Base-by-base conservation (phyloP, 2,329 filamentous ascomycete genomes). In the Penicillium sp. region DNA sequence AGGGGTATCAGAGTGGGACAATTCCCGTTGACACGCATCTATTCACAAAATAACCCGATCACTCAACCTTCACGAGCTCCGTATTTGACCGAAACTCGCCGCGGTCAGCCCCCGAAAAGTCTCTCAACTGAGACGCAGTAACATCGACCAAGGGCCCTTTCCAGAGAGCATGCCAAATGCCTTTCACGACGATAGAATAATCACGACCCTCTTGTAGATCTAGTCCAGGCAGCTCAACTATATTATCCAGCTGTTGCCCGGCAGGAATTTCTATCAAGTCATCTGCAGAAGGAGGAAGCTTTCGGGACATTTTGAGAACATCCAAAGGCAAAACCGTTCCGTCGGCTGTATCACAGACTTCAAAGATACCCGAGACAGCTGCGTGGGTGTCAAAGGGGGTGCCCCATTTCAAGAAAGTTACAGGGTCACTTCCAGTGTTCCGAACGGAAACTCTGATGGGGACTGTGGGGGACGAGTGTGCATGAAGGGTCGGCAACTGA, bases 131-230 rank as follows among this genome's bases (percentile, higher is more conserved):
- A n/a, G 62, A 57, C 41, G 41, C 43, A 20, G 69, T 68, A 22
- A 75, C 67, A 25, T 70, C 65, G 0, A 64, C 52, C 47, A 66
- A 43, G 10, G 60, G 47, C 11, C 58, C 59, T 11, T 68, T 61
- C 75, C 76, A 77, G 6, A 77, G 55, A 4, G 69, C 69, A 63
- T 75, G 73, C 76, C 75, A 78, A 35, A 62, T 66, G 1, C 77
- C 76, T 17, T 67, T 69, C 0, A 71, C 73, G 31, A 64, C 63
- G 6, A 76, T 67, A 1, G 64, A 61, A 61, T 78, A 78, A 42
- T 69, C 67, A 37, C 70, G 70, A 0, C 72, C 76, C 10, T 63
- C 61, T 12, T 65, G 57, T 25, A 78, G 59, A 5, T 67, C 59
- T 3, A 71, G 57, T 7, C 65, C 63, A 0, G 70, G 70, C 22